Evolutionary conservation across 192 early-diverging fungal genomes (phyloP).

Genomic region (Coemansia sp.): DNA sequence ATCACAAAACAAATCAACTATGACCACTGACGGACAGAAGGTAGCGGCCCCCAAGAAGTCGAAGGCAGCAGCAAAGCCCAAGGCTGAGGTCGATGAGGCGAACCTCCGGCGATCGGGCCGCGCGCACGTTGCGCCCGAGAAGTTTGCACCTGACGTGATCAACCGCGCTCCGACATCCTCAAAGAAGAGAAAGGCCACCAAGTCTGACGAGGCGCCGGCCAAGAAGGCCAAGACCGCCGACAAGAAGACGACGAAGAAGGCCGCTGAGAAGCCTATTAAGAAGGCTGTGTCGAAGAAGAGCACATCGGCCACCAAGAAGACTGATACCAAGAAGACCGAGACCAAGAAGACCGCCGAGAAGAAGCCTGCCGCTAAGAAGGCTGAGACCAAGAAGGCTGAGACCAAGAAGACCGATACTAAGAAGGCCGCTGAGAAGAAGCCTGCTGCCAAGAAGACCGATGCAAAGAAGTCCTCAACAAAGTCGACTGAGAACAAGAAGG

Average conservation of each 20-base stretch:
- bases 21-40: slow-evolving; percentile 9
- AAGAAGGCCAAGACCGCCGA: slow-evolving; percentile 28
- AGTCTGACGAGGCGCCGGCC: slow-evolving; percentile 13
- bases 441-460: slow-evolving; percentile 2
- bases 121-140: slow-evolving; percentile 37
- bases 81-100: slow-evolving; percentile 19
- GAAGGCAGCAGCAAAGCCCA: slow-evolving; percentile 38
- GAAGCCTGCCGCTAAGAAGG: slow-evolving; percentile 13
- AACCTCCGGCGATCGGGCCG: slow-evolving; percentile 47
- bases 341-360: slow-evolving; percentile 20
- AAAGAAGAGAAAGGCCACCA: slow-evolving; percentile 45
- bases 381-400: slow-evolving; percentile 12
- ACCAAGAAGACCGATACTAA: slow-evolving; percentile 12
- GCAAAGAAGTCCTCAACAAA: slow-evolving; percentile 22
- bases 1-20: slow-evolving; percentile 1
- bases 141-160: slow-evolving; percentile 41
- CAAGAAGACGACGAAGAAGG: slow-evolving; percentile 15
- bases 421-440: slow-evolving; percentile 11
- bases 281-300: slow-evolving; percentile 26
- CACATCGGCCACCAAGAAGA: slow-evolving; percentile 13
- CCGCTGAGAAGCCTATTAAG: slow-evolving; percentile 20
- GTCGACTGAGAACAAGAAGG: slow-evolving; percentile 30
- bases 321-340: slow-evolving; percentile 13
- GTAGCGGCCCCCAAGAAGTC: slow-evolving; percentile 28
- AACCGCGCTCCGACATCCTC: slow-evolving; percentile 12